Evolutionary conservation across 1,284 basidiomycete genomes (phyloP).

Genomic region (Phenoliferia sp.): DNA sequence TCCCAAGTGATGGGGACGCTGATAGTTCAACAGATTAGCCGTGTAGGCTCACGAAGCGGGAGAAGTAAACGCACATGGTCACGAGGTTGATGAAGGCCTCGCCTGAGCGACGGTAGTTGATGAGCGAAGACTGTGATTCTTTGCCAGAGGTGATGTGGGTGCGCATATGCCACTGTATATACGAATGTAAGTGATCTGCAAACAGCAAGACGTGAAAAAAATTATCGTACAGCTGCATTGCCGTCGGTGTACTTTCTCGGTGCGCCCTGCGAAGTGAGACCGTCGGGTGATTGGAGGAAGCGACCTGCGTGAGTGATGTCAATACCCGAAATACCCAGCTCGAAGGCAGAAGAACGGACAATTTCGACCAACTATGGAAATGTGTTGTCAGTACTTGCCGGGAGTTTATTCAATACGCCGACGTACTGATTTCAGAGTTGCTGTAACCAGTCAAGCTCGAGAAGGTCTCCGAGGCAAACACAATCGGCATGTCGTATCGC

Average conservation of each 20-base stretch:
- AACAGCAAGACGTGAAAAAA: too few relatives aligned
- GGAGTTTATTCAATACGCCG: neutral
- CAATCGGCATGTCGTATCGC: conserved; percentile 69
- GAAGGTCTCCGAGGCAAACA: conserved; percentile 81
- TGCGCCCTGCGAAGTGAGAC: conserved; percentile 55
- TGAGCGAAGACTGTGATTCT: conserved; percentile 78
- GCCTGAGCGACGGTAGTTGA: conserved; percentile 84
- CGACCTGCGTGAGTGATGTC: conserved; percentile 16
- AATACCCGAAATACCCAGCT: neutral
- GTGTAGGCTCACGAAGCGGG: neutral
- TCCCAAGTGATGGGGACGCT: conserved; percentile 69
- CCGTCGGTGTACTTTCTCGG: conserved; percentile 62
- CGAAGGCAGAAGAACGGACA: conserved; percentile 46
- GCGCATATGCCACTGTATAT: conserved; percentile 52
- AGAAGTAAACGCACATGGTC: conserved; percentile 31
- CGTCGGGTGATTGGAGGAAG: conserved; percentile 67
- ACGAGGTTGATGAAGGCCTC: conserved; percentile 60
- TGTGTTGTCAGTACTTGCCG: neutral
- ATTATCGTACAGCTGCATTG: conserved; percentile 54
- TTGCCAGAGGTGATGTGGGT: conserved; percentile 64
- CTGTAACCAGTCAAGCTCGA: conserved; percentile 75
- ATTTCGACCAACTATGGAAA: conserved; percentile 61
- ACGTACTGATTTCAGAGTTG: conserved; percentile 57
- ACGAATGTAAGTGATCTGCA: too few relatives aligned
- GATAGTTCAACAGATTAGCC: neutral